A percentile compares a stretch with the other conserved stretches of the same genome.
phyloP scores from a whole-genome alignment of 2,329 filamentous ascomycete genomes.

The Fusarium subtropicale region DNA sequence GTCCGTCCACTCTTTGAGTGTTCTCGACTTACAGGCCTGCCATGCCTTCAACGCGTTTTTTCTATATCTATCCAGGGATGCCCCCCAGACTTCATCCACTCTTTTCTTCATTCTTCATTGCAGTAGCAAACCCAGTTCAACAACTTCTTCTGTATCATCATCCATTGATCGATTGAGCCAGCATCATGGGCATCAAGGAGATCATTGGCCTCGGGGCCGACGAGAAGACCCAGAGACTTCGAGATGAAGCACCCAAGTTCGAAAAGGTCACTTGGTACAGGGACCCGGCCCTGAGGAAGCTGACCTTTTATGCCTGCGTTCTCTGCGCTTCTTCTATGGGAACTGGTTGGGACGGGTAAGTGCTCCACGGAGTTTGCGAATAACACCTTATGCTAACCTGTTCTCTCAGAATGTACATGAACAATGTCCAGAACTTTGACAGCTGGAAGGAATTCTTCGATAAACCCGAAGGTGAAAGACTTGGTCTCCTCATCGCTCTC shows the following conservation, averaged over 20 bases:
- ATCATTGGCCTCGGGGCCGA: slow-evolving; percentile 26
- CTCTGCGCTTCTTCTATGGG: slow-evolving; percentile 32
- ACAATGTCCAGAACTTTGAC: slow-evolving; percentile 62
- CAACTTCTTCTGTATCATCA: neutral
- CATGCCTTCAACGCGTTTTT: slow-evolving; percentile 12
- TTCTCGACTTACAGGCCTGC: slow-evolving; percentile 6
- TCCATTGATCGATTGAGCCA: neutral
- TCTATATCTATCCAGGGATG: slow-evolving; percentile 23
- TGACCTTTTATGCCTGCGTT: slow-evolving; percentile 53
- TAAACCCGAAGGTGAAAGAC: slow-evolving; percentile 52
- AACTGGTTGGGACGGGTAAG: slow-evolving; percentile 42
- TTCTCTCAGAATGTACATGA: slow-evolving; percentile 64
- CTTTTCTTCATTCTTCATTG: neutral
- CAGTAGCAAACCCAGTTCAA: neutral
- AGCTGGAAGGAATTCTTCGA: slow-evolving; percentile 63
- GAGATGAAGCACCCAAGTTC: slow-evolving; percentile 61
- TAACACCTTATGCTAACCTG: slow-evolving; percentile 66
- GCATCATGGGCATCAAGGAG: slow-evolving; percentile 28
- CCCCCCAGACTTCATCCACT: neutral
- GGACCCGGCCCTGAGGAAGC: slow-evolving; percentile 67
- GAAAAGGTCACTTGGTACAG: slow-evolving; percentile 67
- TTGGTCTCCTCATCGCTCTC: slow-evolving; percentile 63
- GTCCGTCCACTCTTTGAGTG: slow-evolving; percentile 8
- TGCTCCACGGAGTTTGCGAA: slow-evolving; percentile 56
- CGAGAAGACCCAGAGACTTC: slow-evolving; percentile 37